Conservation (phyloP, 108 stramenopile species). For the Skeletonema potamos region DNA sequence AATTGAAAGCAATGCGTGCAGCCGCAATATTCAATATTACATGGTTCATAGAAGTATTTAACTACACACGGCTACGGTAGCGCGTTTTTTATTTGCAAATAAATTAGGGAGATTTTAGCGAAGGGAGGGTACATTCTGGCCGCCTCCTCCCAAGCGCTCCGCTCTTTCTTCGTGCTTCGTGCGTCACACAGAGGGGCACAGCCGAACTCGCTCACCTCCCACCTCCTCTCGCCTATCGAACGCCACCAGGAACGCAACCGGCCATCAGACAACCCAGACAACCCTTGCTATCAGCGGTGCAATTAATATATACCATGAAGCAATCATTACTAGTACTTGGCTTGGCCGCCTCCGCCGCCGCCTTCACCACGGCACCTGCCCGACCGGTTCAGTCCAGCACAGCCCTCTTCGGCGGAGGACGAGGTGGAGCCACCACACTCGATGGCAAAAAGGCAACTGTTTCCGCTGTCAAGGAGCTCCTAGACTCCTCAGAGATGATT, state of each 20-base stretch:
- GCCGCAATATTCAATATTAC: too few species aligned
- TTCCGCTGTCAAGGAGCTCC: conserved; percentile 62
- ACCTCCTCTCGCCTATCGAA: not conserved
- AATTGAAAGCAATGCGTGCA: too few species aligned
- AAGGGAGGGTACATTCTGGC: too few species aligned
- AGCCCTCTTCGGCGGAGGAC: conserved; percentile 72
- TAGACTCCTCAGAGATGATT: conserved; percentile 80
- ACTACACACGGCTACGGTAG: too few species aligned
- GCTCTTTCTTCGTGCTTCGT: not conserved
- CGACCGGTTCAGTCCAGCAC: conserved; percentile 31
- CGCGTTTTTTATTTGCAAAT: too few species aligned
- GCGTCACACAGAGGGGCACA: not conserved
- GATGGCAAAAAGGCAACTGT: conserved; percentile 77
- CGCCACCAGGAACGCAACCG: not conserved
- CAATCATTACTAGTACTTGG: conserved; percentile 42
- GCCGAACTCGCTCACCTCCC: not conserved
- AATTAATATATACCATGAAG: conserved; percentile 43
- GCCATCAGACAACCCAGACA: not conserved
- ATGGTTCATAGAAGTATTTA: too few species aligned
- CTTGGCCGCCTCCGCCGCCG: conserved; percentile 40
- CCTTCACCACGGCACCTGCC: conserved; percentile 39
- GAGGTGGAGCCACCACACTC: conserved; percentile 71
- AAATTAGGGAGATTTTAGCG: too few species aligned
- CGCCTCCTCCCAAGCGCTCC: not conserved
- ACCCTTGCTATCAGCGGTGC: not conserved